Conservation (phyloP, 2,329 filamentous ascomycete genomes). For the Didymella arachidicola region DNA sequence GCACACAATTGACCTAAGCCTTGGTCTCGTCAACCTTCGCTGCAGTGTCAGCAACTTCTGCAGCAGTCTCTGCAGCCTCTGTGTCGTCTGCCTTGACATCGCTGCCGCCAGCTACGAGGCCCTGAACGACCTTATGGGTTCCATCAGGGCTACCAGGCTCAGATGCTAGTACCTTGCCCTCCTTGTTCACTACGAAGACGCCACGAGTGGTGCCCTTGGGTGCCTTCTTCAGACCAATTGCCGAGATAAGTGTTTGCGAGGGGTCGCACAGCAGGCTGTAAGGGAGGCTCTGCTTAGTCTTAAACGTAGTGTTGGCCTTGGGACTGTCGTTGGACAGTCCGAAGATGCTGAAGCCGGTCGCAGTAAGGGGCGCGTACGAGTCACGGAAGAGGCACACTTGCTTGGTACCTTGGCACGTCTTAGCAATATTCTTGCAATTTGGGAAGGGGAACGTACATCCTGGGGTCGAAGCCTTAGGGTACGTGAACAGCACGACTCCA, state of each 20-base stretch:
- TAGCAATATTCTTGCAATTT: slow-evolving; percentile 13
- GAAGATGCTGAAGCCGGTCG: slow-evolving; percentile 83
- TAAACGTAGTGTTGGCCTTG: slow-evolving; percentile 92
- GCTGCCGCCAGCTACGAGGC: slow-evolving; percentile 59
- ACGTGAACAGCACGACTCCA: slow-evolving; percentile 92
- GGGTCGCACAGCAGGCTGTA: slow-evolving; percentile 90
- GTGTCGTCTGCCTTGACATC: slow-evolving; percentile 36
- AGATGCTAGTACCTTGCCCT: slow-evolving; percentile 78
- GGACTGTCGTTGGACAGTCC: slow-evolving; percentile 87
- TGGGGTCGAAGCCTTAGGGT: slow-evolving; percentile 91
- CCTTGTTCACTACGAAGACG: slow-evolving; percentile 85
- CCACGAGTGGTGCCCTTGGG: slow-evolving; percentile 83
- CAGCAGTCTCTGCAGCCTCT: slow-evolving; percentile 50
- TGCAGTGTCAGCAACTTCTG: slow-evolving; percentile 58
- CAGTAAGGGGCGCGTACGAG: slow-evolving; percentile 76
- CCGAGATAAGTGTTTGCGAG: slow-evolving; percentile 74
- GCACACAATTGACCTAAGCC: slow-evolving; percentile 13
- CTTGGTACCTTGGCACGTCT: slow-evolving; percentile 73
- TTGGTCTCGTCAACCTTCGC: slow-evolving; percentile 47
- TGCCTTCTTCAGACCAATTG: slow-evolving; percentile 88
- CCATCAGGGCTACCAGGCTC: slow-evolving; percentile 78
- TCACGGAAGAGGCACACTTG: slow-evolving; percentile 96
- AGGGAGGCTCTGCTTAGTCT: slow-evolving; percentile 86
- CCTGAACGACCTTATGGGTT: slow-evolving; percentile 79
- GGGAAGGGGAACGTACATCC: slow-evolving; percentile 74